A percentile compares a stretch with the other conserved stretches of the same genome.
Conservation (phyloP, 2,329 filamentous ascomycete species). For the Hymenoscyphus scutula region DNA sequence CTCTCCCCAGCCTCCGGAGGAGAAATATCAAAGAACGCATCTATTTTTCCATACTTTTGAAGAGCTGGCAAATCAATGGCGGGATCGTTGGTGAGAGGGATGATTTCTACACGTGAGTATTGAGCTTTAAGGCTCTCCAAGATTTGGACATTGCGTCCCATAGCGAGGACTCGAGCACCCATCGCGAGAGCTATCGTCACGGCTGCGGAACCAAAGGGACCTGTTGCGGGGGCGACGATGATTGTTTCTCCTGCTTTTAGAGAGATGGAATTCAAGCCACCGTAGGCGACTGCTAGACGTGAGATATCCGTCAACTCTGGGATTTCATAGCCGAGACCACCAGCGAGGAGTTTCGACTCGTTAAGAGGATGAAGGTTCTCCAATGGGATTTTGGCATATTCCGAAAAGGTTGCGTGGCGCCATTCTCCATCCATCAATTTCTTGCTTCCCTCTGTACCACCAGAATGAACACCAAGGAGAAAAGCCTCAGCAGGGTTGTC, state of each 20-base stretch:
- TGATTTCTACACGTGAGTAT: slow-evolving; percentile 38
- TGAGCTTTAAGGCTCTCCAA: slow-evolving; percentile 40
- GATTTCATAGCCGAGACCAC: slow-evolving; percentile 20
- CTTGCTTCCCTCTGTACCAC: slow-evolving; percentile 24
- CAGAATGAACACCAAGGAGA: slow-evolving; percentile 36
- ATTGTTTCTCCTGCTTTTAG: slow-evolving; percentile 46
- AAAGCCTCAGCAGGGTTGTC: slow-evolving; percentile 36
- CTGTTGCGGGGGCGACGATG: slow-evolving; percentile 46
- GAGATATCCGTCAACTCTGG: slow-evolving; percentile 13
- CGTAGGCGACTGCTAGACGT: slow-evolving; percentile 39
- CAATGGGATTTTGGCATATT: slow-evolving; percentile 38
- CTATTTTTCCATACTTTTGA: slow-evolving; percentile 35
- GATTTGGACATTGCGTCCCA: slow-evolving; percentile 41
- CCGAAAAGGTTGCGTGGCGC: slow-evolving; percentile 36
- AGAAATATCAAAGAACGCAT: slow-evolving; percentile 48
- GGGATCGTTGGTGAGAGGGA: slow-evolving; percentile 44
- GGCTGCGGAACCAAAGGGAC: slow-evolving; percentile 43
- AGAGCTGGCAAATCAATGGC: slow-evolving; percentile 16
- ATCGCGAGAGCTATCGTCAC: slow-evolving; percentile 46
- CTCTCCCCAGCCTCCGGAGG: slow-evolving; percentile 41
- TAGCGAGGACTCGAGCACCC: slow-evolving; percentile 49
- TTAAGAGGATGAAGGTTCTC: slow-evolving; percentile 40
- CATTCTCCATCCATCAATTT: slow-evolving; percentile 37
- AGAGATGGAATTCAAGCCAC: slow-evolving; percentile 44
- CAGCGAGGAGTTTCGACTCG: slow-evolving; percentile 32